Evolutionary conservation across 345 rosid species (phyloP).

Genomic region (Salix udensis): DNA sequence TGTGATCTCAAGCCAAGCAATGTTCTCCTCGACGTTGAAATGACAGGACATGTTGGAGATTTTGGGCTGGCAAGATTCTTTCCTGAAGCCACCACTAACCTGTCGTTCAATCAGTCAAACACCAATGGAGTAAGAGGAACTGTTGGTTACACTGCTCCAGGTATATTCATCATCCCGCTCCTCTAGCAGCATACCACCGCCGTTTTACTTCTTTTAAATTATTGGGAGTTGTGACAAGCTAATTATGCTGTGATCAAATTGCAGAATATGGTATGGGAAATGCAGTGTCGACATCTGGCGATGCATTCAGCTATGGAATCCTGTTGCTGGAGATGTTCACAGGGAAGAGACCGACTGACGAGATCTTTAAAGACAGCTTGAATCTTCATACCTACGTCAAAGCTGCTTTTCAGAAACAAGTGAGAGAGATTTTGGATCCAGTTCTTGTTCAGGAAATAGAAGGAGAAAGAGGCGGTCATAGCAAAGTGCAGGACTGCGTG

Average conservation of each 20-base stretch:
- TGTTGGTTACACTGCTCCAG: conserved; percentile 17
- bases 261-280: conserved; percentile 18
- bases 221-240: background rate
- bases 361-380: background rate
- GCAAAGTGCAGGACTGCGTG: background rate
- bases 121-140: conserved; percentile 1
- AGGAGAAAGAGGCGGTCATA: background rate
- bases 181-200: background rate
- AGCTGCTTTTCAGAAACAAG: background rate
- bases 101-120: background rate
- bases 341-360: conserved; percentile 14
- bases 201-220: background rate
- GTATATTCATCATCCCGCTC: background rate
- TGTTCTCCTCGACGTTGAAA: conserved; percentile 11
- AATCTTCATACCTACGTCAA: conserved; percentile 7
- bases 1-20: conserved; percentile 21
- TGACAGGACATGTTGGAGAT: conserved; percentile 12
- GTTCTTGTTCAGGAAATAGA: conserved; percentile 7
- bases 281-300: background rate
- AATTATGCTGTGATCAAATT: background rate
- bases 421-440: background rate
- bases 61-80: conserved; percentile 15
- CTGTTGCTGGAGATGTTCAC: conserved; percentile 8
- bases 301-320: conserved; percentile 10
- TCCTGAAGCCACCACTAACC: background rate